These are phyloP conservation scores for Coniochaeta ligniaria DNA, from an alignment of 2,329 filamentous ascomycete species.

Conservation along the genomic window DNA sequence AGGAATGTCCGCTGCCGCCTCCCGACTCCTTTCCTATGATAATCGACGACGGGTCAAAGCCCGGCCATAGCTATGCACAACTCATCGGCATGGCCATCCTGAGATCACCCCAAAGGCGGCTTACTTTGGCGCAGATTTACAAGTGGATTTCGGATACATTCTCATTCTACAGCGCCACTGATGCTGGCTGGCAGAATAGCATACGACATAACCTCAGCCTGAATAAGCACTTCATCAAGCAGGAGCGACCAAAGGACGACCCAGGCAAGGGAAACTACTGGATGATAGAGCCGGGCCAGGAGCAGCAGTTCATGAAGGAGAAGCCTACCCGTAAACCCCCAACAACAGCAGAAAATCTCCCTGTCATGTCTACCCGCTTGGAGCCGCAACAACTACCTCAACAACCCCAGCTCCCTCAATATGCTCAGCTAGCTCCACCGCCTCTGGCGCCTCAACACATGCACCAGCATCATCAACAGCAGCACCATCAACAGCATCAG, in stretches of 20 bases:
- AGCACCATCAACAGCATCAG: constrained; percentile 5
- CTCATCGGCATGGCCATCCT: constrained; percentile 97
- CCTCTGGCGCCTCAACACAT: constrained; percentile 1
- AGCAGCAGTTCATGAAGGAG: constrained; percentile 83
- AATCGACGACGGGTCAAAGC: constrained; percentile 81
- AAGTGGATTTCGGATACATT: constrained; percentile 98
- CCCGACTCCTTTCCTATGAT: constrained; percentile 75
- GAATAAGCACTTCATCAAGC: constrained; percentile 94
- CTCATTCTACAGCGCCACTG: constrained; percentile 75
- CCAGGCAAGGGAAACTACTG: constrained; percentile 98
- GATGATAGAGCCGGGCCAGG: constrained; percentile 85
- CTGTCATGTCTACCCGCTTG: constrained; percentile 50
- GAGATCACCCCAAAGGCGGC: constrained; percentile 70
- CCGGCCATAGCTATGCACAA: constrained; percentile 85
- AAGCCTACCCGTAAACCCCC: constrained; percentile 60
- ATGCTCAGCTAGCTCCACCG: constrained; percentile 13
- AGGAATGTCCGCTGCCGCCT: constrained; percentile 53
- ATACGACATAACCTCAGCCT: constrained; percentile 96
- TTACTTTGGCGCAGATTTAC: constrained; percentile 94
- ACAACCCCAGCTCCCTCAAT: constrained; percentile 19
- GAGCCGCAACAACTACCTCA: constrained; percentile 33
- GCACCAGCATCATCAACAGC: not conserved
- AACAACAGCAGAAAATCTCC: constrained; percentile 48
- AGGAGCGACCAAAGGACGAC: constrained; percentile 92
- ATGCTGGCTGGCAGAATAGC: constrained; percentile 97